These are phyloP conservation scores for Phaeosphaeriaceae sp. DNA, from an alignment of 2,329 filamentous ascomycete genomes.

Conservation along the genomic window DNA sequence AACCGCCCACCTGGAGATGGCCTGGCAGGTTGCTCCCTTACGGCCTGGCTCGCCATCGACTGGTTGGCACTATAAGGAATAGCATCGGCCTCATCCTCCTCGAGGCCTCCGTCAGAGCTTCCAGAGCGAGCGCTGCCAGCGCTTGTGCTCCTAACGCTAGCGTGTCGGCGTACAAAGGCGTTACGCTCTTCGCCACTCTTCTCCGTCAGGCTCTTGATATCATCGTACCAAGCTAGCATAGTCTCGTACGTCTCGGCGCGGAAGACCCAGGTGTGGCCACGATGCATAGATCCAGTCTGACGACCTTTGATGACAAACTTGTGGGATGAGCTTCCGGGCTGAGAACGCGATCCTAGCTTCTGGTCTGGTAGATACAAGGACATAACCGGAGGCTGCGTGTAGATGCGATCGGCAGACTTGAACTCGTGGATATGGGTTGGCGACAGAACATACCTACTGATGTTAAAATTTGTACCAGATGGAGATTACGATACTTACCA, in stretches of 20 bases:
- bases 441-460: slow-evolving; percentile 84
- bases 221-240: slow-evolving; percentile 96
- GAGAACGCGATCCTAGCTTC: slow-evolving; percentile 91
- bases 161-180: slow-evolving; percentile 83
- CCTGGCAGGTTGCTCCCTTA: slow-evolving; percentile 62
- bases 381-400: slow-evolving; percentile 87
- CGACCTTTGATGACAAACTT: slow-evolving; percentile 98
- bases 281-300: slow-evolving; percentile 91
- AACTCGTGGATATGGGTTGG: slow-evolving; percentile 98
- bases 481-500: slow-evolving; percentile 66
- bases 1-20: slow-evolving; percentile 95
- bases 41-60: slow-evolving; percentile 46
- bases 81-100: slow-evolving; percentile 66
- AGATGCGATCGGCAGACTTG: slow-evolving; percentile 92
- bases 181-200: slow-evolving; percentile 86
- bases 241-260: slow-evolving; percentile 79
- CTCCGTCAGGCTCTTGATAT: slow-evolving; percentile 88
- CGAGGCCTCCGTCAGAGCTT: slow-evolving; percentile 47
- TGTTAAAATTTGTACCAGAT: slow-evolving; percentile 10
- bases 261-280: slow-evolving; percentile 73
- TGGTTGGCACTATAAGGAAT: slow-evolving; percentile 69
- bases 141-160: slow-evolving; percentile 77
- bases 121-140: slow-evolving; percentile 63
- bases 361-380: slow-evolving; percentile 94
- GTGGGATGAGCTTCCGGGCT: slow-evolving; percentile 81